phyloP scores from a whole-genome alignment of 257 asterid genomes.

The Plectranthus barbatus region DNA sequence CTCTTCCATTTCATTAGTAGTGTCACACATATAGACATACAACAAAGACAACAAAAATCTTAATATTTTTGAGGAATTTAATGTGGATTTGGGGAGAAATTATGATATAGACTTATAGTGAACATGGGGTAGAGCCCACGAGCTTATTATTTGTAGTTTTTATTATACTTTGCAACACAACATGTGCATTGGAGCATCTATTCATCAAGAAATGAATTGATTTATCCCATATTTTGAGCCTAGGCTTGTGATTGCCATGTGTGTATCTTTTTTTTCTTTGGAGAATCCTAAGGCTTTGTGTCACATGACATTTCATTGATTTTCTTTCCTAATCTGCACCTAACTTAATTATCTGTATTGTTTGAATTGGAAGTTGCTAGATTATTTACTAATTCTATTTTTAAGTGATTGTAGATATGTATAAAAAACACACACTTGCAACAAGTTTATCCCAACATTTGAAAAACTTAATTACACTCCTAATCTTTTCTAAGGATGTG shows the following conservation, averaged over 20 bases:
- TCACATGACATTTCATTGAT: not conserved
- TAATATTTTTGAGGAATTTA: not conserved
- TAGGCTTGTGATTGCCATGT: constrained; percentile 26
- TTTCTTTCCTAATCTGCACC: no score
- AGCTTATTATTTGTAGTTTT: not conserved
- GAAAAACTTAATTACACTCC: no score
- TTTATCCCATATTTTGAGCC: constrained; percentile 4
- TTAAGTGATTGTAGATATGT: no score
- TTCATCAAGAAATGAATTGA: not conserved
- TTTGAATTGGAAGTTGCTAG: no score
- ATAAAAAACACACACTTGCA: no score
- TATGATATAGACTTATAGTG: constrained; percentile 2
- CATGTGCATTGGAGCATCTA: constrained; percentile 28
- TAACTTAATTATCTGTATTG: no score
- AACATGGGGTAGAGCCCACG: constrained; percentile 25
- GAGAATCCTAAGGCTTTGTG: constrained; percentile 15
- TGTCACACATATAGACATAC: not conserved
- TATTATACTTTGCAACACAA: constrained; percentile 22
- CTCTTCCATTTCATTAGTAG: not conserved
- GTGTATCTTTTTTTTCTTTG: constrained; percentile 25
- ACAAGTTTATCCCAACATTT: no score
- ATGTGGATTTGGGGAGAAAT: constrained; percentile 5
- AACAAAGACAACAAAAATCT: not conserved
- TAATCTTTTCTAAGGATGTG: no score
- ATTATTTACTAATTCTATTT: no score